Evolutionary conservation across 257 asterid genomes (phyloP).

Genomic region (Petunia secreta): DNA sequence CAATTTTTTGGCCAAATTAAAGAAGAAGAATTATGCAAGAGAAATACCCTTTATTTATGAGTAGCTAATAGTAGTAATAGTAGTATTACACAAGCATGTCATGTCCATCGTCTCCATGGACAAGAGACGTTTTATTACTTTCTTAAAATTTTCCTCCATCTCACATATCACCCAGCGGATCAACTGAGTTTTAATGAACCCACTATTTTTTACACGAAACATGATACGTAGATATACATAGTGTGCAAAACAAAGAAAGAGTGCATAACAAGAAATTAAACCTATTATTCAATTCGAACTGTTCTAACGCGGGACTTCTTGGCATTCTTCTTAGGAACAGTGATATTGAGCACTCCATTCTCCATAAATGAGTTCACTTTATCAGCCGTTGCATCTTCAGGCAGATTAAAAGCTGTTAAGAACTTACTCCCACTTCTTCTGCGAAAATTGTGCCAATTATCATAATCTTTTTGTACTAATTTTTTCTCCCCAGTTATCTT

Average conservation of each 20-base stretch:
- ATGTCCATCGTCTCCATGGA: neutral
- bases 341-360: slow-evolving; percentile 2
- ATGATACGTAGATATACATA: neutral
- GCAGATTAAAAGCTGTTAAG: neutral
- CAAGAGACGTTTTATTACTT: neutral
- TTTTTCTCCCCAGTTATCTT: slow-evolving; percentile 18
- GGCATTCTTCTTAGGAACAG: neutral
- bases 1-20: neutral
- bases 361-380: neutral
- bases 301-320: neutral
- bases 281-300: neutral
- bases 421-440: neutral
- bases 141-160: neutral
- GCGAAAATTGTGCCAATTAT: slow-evolving; percentile 7
- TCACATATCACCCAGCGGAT: neutral
- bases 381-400: slow-evolving; percentile 1
- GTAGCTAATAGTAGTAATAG: neutral
- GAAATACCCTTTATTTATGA: neutral
- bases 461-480: neutral
- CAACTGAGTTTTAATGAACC: neutral
- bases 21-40: neutral
- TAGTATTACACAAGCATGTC: slow-evolving; percentile 2
- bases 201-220: neutral
- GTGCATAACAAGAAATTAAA: too few species aligned
- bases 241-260: too few species aligned